phyloP scores from a whole-genome alignment of 1,284 basidiomycete species.

The Moesziomyces sp. region DNA sequence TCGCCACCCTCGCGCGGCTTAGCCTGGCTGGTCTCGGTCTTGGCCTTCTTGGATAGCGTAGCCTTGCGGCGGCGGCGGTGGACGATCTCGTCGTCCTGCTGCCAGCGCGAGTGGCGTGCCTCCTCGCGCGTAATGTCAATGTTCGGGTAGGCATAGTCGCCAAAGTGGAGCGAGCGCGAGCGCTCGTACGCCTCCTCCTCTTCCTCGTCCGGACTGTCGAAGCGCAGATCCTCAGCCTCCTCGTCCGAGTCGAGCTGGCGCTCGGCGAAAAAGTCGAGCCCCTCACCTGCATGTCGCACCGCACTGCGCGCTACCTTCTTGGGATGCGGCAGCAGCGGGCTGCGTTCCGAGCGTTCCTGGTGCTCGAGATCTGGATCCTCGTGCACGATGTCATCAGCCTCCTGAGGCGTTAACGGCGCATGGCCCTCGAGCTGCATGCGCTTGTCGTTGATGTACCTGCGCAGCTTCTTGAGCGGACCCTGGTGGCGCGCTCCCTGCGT shows the following conservation, averaged over 20 bases:
- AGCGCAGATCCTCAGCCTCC: slow-evolving; percentile 73
- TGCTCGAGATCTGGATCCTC: slow-evolving; percentile 70
- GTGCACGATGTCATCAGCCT: slow-evolving; percentile 78
- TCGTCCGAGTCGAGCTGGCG: slow-evolving; percentile 61
- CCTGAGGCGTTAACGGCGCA: slow-evolving; percentile 78
- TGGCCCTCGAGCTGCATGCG: slow-evolving; percentile 74
- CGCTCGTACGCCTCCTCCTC: slow-evolving; percentile 78
- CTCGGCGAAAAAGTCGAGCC: slow-evolving; percentile 46
- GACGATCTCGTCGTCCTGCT: slow-evolving; percentile 52
- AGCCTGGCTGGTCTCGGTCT: not conserved
- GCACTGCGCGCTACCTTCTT: slow-evolving; percentile 25
- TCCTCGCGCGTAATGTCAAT: slow-evolving; percentile 83
- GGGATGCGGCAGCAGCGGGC: slow-evolving; percentile 25
- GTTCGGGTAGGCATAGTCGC: slow-evolving; percentile 90
- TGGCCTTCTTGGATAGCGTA: slow-evolving; percentile 33
- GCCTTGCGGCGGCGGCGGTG: slow-evolving; percentile 35
- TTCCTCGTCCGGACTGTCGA: slow-evolving; percentile 74
- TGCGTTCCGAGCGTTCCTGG: slow-evolving; percentile 49
- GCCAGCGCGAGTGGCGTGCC: slow-evolving; percentile 26
- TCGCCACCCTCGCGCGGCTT: slow-evolving; percentile 7
- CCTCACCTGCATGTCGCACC: slow-evolving; percentile 38
- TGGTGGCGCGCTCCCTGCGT: slow-evolving; percentile 51
- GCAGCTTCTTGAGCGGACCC: slow-evolving; percentile 69
- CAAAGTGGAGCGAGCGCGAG: slow-evolving; percentile 81
- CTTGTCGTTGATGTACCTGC: slow-evolving; percentile 71